These are phyloP conservation scores for Marvania coccoides DNA, from an alignment of 139 green algal species.

Conservation along the genomic window DNA sequence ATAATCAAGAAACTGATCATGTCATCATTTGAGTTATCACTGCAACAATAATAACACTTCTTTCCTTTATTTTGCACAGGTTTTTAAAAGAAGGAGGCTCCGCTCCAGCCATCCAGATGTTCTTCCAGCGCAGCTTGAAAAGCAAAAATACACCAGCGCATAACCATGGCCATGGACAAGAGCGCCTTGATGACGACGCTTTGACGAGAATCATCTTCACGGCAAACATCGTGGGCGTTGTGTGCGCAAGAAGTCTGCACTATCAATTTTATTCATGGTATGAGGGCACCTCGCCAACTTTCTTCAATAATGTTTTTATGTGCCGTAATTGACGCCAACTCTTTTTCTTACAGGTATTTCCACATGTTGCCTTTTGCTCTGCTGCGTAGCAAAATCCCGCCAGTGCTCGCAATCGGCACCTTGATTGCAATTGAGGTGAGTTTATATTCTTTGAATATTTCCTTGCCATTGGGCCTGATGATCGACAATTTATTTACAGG, in stretches of 20 bases:
- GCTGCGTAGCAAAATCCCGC: slow-evolving; percentile 23
- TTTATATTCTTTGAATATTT: neutral
- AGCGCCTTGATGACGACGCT: neutral
- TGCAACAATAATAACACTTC: no score
- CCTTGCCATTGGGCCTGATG: neutral
- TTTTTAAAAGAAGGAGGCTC: neutral
- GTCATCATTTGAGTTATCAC: no score
- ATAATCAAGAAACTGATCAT: no score
- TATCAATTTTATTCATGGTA: slow-evolving; percentile 91
- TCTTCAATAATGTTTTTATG: neutral
- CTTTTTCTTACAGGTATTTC: slow-evolving; percentile 44
- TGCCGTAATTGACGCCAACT: neutral
- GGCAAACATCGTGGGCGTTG: slow-evolving; percentile 70
- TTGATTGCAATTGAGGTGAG: slow-evolving; percentile 49
- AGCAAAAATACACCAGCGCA: neutral
- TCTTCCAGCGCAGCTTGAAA: neutral
- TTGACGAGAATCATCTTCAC: slow-evolving; percentile 41
- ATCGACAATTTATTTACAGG: neutral
- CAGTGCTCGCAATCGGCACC: slow-evolving; percentile 9
- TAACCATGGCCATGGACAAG: neutral
- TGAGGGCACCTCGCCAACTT: no score
- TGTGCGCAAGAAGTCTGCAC: slow-evolving; percentile 68
- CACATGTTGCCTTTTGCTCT: slow-evolving; percentile 66
- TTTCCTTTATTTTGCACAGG: slow-evolving; percentile 1
- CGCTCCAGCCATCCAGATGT: no score